Base-by-base conservation (phyloP, 345 rosid genomes). In the Triadica sebifera region DNA sequence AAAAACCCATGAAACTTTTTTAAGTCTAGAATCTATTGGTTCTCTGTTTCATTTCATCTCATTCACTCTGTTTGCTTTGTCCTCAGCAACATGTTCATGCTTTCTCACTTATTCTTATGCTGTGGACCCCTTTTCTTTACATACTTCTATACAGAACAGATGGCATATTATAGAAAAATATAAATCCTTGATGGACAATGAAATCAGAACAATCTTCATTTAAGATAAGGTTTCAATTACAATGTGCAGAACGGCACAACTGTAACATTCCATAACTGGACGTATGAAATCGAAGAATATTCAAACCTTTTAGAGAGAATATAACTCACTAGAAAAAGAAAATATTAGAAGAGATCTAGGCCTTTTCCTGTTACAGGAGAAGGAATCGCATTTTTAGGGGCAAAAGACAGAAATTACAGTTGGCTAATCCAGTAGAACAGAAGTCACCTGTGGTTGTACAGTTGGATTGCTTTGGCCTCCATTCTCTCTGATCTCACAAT, bases 401-500 rank as follows among this genome's bases (percentile, higher is more conserved):
- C 3, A 50, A 47, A 45, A 4, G 20, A 9, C 34, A 29, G 1
- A 12, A 70, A 57, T 57, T 57, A 51, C 3, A 49, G 43, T 56
- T 41, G 43, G n/a, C 56, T 34, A 57, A 16, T 8, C 13, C 29
- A 60, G 50, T 49, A 62, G 47, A 43, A 61, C 3, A 65, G 63
- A 37, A 61, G 70, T 80, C 74, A 84, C 91, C 89, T 86, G 65
- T 87, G 80, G 63, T 76, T 81, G 80, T 85, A 80, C 79, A 80
- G 76, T 74, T 91, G 87, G 75, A 69, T 72, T 71, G 84, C 66
- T 78, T 85, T 85, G 77, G 80, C 79, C 87, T 93, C 99, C 90
- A 85, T 87, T 73, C 84, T 90, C 84, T 93, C 97, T 70, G 98
- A 83, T 86, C 98, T 89, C 79, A 95, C 92, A 71, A 88, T 72